phyloP scores from a whole-genome alignment of 1,139 yeast genomes.

The Pichia cactophila region DNA sequence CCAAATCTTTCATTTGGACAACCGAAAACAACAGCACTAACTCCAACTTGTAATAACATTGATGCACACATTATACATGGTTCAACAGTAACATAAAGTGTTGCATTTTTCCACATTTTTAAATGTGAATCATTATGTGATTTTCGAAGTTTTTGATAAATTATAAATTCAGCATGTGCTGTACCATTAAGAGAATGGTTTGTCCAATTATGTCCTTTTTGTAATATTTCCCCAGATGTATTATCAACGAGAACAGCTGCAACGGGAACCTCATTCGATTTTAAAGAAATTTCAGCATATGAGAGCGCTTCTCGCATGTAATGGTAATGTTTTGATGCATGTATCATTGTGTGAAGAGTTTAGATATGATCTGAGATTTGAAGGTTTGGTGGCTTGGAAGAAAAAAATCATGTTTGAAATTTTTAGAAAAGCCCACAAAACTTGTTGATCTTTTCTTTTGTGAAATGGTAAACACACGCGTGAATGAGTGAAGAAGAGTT shows the following conservation, averaged over 20 bases:
- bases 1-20: slow-evolving; percentile 95
- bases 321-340: slow-evolving; percentile 20
- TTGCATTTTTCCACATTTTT: slow-evolving; percentile 40
- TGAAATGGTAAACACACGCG: not conserved
- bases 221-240: slow-evolving; percentile 41
- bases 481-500: slow-evolving; percentile 11
- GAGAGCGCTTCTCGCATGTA: slow-evolving; percentile 45
- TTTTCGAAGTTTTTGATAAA: slow-evolving; percentile 48
- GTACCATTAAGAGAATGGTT: slow-evolving; percentile 78
- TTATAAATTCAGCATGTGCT: slow-evolving; percentile 87
- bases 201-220: slow-evolving; percentile 84
- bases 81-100: slow-evolving; percentile 88
- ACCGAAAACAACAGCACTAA: slow-evolving; percentile 72
- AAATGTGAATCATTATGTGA: slow-evolving; percentile 20
- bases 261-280: slow-evolving; percentile 62
- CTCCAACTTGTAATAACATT: slow-evolving; percentile 73
- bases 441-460: not conserved
- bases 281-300: slow-evolving; percentile 50
- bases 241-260: slow-evolving; percentile 55
- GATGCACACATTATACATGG: slow-evolving; percentile 99
- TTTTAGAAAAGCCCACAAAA: not conserved
- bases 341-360: not conserved
- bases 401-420: not conserved
- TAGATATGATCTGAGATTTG: too few relatives aligned
- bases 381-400: not conserved